A percentile compares a stretch with the other conserved stretches of the same genome.
Evolutionary conservation across 2,329 filamentous ascomycete species (phyloP).

Genomic region (Ceratocystis alfenasii): DNA sequence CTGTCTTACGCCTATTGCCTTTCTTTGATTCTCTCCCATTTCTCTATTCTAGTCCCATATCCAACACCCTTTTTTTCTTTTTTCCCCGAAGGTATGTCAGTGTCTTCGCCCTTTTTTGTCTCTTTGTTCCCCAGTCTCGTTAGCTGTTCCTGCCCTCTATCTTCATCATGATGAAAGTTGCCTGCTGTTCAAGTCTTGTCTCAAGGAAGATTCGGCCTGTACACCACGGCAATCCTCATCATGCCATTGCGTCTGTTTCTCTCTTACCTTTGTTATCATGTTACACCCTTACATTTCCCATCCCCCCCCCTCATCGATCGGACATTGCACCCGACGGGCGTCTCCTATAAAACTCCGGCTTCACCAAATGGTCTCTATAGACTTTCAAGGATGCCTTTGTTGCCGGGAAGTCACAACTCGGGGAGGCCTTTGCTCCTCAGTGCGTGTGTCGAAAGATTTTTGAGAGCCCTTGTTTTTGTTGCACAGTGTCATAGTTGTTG

Average conservation of each 20-base stretch:
- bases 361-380: background rate
- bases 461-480: conserved; percentile 1
- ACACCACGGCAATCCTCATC: background rate
- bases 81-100: background rate
- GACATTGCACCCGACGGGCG: background rate
- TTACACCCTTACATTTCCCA: conserved; percentile 2
- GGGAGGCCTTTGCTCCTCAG: background rate
- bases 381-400: background rate
- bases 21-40: conserved; percentile 8
- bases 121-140: background rate
- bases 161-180: background rate
- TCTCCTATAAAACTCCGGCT: background rate
- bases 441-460: background rate
- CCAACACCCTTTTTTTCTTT: background rate
- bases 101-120: background rate
- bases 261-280: background rate
- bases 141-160: conserved; percentile 19
- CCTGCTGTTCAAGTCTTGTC: conserved; percentile 1
- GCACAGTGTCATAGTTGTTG: background rate
- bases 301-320: background rate
- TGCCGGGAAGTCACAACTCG: background rate
- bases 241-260: background rate
- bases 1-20: conserved; percentile 1
- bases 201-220: conserved; percentile 6
- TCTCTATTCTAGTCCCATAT: background rate